These are phyloP conservation scores for Trichoderma hamatum DNA, from an alignment of 2,329 filamentous ascomycete species.

Conservation along the genomic window DNA sequence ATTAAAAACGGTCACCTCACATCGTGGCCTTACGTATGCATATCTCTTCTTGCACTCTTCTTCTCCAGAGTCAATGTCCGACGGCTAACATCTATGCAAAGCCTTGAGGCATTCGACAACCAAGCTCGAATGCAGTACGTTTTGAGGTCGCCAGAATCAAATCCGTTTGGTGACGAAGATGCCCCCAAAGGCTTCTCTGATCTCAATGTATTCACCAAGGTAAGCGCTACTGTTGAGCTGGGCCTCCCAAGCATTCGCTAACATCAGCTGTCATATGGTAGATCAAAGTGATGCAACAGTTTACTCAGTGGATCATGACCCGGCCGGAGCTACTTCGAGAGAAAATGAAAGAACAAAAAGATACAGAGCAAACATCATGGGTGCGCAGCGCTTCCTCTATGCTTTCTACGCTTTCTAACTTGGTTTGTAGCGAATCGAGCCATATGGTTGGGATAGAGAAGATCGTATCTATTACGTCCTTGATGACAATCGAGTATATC, in stretches of 20 bases:
- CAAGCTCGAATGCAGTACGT: slow-evolving; percentile 88
- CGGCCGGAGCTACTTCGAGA: slow-evolving; percentile 86
- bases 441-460: slow-evolving; percentile 84
- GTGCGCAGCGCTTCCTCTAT: slow-evolving; percentile 52
- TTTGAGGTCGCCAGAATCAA: slow-evolving; percentile 75
- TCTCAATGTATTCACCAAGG: slow-evolving; percentile 81
- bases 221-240: slow-evolving; percentile 41
- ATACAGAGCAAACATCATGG: slow-evolving; percentile 81
- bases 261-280: slow-evolving; percentile 36
- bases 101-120: slow-evolving; percentile 86
- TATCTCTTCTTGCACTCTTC: neutral
- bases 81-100: slow-evolving; percentile 44
- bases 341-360: slow-evolving; percentile 79
- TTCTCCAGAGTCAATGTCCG: slow-evolving; percentile 1
- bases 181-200: slow-evolving; percentile 73
- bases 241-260: neutral
- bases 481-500: slow-evolving; percentile 92
- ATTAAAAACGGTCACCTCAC: slow-evolving; percentile 91
- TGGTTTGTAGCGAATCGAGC: slow-evolving; percentile 66
- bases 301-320: slow-evolving; percentile 86
- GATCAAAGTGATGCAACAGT: slow-evolving; percentile 80
- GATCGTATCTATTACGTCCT: slow-evolving; percentile 88
- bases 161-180: slow-evolving; percentile 84
- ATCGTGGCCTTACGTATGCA: slow-evolving; percentile 85
- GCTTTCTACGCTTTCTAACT: slow-evolving; percentile 30